Percentiles rank a stretch among this genome's conserved stretches.
phyloP scores from a whole-genome alignment of 2,329 filamentous ascomycete species.

The Fusarium sp. region DNA sequence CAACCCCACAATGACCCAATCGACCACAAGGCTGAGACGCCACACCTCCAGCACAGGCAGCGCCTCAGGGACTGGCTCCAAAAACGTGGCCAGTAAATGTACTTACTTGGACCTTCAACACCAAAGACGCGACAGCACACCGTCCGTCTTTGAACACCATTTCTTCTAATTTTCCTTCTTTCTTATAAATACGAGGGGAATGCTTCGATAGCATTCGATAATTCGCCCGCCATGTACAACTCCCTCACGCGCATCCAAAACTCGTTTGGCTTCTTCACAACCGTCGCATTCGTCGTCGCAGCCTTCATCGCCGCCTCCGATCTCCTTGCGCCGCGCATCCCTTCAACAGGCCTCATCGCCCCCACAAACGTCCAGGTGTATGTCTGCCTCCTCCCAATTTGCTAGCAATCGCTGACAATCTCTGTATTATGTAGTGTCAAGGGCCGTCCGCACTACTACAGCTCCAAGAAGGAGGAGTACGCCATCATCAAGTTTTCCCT shows the following conservation, averaged over 20 bases:
- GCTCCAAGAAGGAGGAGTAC: slow-evolving; percentile 92
- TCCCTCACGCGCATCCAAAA: slow-evolving; percentile 87
- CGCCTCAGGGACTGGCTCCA: slow-evolving; percentile 20
- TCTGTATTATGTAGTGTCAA: slow-evolving; percentile 71
- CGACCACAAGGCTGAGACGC: slow-evolving; percentile 43
- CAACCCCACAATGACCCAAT: slow-evolving; percentile 38
- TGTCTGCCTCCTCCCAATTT: slow-evolving; percentile 42
- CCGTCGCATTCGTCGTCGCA: slow-evolving; percentile 85
- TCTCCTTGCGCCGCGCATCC: slow-evolving; percentile 75
- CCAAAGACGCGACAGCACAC: slow-evolving; percentile 31
- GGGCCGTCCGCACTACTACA: slow-evolving; percentile 96
- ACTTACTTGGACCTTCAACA: slow-evolving; percentile 19
- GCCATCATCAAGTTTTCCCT: slow-evolving; percentile 94
- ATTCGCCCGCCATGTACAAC: slow-evolving; percentile 79
- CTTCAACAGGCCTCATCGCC: slow-evolving; percentile 69
- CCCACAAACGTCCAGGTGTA: slow-evolving; percentile 89
- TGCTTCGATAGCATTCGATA: slow-evolving; percentile 27
- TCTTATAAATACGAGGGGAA: slow-evolving; percentile 12
- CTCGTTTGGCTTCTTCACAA: slow-evolving; percentile 98
- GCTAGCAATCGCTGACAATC: slow-evolving; percentile 13
- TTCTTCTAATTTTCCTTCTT: neutral
- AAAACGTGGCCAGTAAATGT: slow-evolving; percentile 42
- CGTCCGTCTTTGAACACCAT: slow-evolving; percentile 16
- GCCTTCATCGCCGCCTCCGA: slow-evolving; percentile 85
- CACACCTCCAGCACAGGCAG: slow-evolving; percentile 20